Conservation (phyloP, 2,329 filamentous ascomycete genomes). For the Penicillium sp. region DNA sequence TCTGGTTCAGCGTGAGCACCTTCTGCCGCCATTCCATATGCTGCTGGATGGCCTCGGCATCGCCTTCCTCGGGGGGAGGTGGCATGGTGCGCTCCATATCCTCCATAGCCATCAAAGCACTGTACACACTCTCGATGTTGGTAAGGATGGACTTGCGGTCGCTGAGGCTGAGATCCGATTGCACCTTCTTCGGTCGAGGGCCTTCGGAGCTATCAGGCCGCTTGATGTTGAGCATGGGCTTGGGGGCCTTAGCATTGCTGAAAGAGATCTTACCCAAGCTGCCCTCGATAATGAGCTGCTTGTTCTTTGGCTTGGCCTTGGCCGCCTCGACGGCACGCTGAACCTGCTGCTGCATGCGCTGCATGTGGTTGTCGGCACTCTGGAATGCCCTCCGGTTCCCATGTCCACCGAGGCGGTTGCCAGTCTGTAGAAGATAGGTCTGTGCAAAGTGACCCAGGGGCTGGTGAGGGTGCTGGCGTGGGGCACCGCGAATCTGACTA, state of each 20-base stretch:
- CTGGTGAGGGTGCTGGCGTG: conserved; percentile 87
- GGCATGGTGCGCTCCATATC: conserved; percentile 85
- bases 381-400: conserved; percentile 71
- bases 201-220: conserved; percentile 71
- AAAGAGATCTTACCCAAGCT: conserved; percentile 98
- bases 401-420: conserved; percentile 71
- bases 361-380: conserved; percentile 93
- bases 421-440: conserved; percentile 95
- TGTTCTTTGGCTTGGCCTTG: conserved; percentile 97
- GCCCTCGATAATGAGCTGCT: conserved; percentile 92
- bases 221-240: conserved; percentile 93
- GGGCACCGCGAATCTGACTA: conserved; percentile 86
- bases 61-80: conserved; percentile 64
- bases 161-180: conserved; percentile 58
- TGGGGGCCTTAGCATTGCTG: conserved; percentile 97
- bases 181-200: conserved; percentile 51
- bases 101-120: conserved; percentile 87
- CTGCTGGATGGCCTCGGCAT: conserved; percentile 69
- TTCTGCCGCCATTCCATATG: conserved; percentile 80
- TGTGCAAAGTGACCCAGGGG: conserved; percentile 95
- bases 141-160: conserved; percentile 81
- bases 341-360: conserved; percentile 99
- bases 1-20: conserved; percentile 70
- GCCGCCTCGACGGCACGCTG: conserved; percentile 95
- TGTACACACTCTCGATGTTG: conserved; percentile 88